Conservation (phyloP, 2,329 filamentous ascomycete species). For the Cercospora canescens region DNA sequence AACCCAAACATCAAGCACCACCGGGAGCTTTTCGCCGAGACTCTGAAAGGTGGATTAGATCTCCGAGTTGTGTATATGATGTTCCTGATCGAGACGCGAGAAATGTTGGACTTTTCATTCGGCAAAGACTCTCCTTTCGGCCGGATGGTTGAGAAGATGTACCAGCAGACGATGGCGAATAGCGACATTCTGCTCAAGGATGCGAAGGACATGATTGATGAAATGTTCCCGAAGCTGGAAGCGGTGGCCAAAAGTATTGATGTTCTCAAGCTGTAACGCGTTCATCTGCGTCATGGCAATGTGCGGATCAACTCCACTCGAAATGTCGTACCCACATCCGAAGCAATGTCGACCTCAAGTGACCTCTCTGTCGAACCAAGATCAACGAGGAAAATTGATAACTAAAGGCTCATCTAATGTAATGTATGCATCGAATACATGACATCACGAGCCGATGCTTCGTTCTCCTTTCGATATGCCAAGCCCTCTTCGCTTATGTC, state of each 20-base stretch:
- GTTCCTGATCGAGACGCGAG: constrained; percentile 43
- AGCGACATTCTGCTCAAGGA: constrained; percentile 23
- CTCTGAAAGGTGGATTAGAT: constrained; percentile 39
- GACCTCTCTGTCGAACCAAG: background rate
- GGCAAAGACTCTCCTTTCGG: constrained; percentile 39
- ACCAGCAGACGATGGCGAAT: constrained; percentile 25
- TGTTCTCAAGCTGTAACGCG: constrained; percentile 37
- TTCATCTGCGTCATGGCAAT: background rate
- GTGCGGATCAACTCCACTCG: background rate
- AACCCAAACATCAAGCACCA: constrained; percentile 22
- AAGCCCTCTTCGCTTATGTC: constrained; percentile 11
- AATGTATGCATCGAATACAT: background rate
- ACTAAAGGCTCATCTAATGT: constrained; percentile 4
- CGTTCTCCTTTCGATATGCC: background rate
- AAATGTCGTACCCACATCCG: background rate
- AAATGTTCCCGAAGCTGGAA: constrained; percentile 55
- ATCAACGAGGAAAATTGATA: background rate
- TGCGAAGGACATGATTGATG: constrained; percentile 32
- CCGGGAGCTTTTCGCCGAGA: constrained; percentile 30
- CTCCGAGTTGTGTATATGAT: constrained; percentile 45
- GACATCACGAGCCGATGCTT: background rate
- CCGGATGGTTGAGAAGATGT: constrained; percentile 26
- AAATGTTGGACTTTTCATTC: constrained; percentile 45
- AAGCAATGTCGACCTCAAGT: background rate
- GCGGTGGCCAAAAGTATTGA: constrained; percentile 30